Base-by-base conservation (phyloP, 179 eudicot species). In the Vitellaria paradoxa region DNA sequence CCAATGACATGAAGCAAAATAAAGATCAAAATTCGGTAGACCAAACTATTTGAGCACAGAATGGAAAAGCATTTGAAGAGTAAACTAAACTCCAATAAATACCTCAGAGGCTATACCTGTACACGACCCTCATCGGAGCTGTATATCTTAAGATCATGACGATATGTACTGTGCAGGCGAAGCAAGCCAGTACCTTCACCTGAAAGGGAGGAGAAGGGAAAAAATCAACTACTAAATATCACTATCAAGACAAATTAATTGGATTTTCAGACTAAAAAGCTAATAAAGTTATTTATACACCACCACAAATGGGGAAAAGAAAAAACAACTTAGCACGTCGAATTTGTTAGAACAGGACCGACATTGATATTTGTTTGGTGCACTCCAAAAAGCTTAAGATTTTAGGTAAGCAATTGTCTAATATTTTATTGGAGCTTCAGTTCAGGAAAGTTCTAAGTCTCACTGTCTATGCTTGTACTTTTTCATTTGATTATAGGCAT, bases 41-140 rank as follows among this genome's bases (percentile, higher is more conserved):
- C 24, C 13, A 37, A 11, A 40, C 26, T 66, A 21, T 5, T 42
- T 23, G 23, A 68, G 72, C 56, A 57, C 52, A 59, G 11, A 40
- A 68, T 8, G 42, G 65, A 37, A 42, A 53, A 21, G 63, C 45
- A 40, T 23, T 30, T 21, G 52, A 57, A 72, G 45, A 8, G 60
- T 15, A 62, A 50, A 73, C 45, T 42, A 42, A 13, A 3, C 62
- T 13, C 65, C 5, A 40, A n/a, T 6, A 62, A 42, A 17, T 9
- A 72, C 15, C 57, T n/a, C 66, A 46, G 17, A 73, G 49, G n/a
- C 23, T 78, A 75, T 85, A 88, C 99, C 96, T 96, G 99, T 59
- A 96, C 99, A 76, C 98, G 97, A 76, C 99, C 99, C 83, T 94
- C 99, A 83, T 96, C 99, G n/a, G 98, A 96, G 83, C 99, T 96